Conservation (phyloP, 208 protist species). For the Leishmania braziliensis region DNA sequence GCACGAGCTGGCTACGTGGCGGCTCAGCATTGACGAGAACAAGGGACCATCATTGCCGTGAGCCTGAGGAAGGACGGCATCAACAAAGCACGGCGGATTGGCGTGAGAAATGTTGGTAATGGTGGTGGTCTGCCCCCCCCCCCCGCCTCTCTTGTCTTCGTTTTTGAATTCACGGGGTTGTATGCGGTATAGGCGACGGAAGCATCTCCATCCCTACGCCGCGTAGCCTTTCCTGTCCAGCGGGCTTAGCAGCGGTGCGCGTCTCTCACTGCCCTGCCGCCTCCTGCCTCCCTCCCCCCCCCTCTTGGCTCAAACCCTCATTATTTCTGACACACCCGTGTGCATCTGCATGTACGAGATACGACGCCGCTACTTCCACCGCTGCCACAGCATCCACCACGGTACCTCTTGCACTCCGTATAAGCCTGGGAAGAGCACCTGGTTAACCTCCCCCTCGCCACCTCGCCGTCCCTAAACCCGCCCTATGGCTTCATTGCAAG, state of each 20-base stretch:
- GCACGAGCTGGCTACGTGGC: constrained; percentile 31
- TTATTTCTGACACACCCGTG: neutral
- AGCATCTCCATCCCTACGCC: neutral
- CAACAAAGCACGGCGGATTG: neutral
- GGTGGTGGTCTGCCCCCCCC: neutral
- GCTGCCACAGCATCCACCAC: neutral
- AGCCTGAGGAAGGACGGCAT: neutral
- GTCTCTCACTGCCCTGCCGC: neutral
- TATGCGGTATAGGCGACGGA: neutral
- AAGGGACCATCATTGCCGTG: constrained; percentile 7
- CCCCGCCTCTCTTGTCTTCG: too few relatives aligned
- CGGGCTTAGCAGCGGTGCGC: neutral
- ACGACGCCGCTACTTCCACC: neutral
- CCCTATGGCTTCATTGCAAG: neutral
- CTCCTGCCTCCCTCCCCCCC: neutral
- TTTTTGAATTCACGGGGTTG: neutral
- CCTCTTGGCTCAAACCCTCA: neutral
- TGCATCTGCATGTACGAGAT: neutral
- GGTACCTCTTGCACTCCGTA: neutral
- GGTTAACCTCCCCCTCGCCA: neutral
- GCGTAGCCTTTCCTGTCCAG: neutral
- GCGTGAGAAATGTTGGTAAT: neutral
- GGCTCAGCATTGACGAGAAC: constrained; percentile 25
- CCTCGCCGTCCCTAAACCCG: neutral
- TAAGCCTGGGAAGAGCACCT: neutral